Evolutionary conservation across 768 basidiomycete genomes (phyloP).

Genomic region (Pisolithus tinctorius): DNA sequence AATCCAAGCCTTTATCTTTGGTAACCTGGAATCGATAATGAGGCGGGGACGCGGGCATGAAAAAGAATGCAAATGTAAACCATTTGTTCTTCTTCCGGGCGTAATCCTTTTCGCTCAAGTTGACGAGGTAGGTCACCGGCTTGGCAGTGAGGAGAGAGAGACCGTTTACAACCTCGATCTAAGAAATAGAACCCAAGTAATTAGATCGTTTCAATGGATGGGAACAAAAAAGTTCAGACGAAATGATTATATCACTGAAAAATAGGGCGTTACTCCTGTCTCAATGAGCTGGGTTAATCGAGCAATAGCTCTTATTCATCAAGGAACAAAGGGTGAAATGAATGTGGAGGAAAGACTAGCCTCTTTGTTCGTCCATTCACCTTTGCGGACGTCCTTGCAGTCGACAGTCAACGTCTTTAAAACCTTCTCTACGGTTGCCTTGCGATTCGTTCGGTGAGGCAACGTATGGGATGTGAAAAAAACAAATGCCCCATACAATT

Average conservation of each 20-base stretch:
- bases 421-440: conserved; percentile 86
- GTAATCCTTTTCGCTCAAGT: conserved; percentile 91
- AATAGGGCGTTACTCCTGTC: conserved; percentile 87
- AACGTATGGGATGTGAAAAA: neutral
- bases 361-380: conserved; percentile 96
- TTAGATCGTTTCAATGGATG: conserved; percentile 5
- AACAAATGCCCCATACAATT: conserved; percentile 47
- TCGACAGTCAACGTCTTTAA: conserved; percentile 72
- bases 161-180: conserved; percentile 89
- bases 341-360: conserved; percentile 35
- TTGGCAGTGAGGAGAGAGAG: conserved; percentile 93
- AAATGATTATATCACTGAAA: conserved; percentile 57
- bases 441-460: conserved; percentile 11
- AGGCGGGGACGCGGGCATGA: neutral
- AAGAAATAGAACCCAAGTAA: conserved; percentile 8
- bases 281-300: conserved; percentile 95
- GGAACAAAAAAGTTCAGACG: conserved; percentile 31
- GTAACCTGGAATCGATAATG: conserved; percentile 47
- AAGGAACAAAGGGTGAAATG: conserved; percentile 10
- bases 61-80: conserved; percentile 28
- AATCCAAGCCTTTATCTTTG: conserved; percentile 98
- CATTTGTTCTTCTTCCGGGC: conserved; percentile 99
- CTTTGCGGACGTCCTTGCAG: conserved; percentile 86
- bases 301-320: conserved; percentile 82
- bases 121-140: conserved; percentile 96